phyloP scores from a whole-genome alignment of 2,329 filamentous ascomycete genomes.

The Sarocladiaceae sp. region DNA sequence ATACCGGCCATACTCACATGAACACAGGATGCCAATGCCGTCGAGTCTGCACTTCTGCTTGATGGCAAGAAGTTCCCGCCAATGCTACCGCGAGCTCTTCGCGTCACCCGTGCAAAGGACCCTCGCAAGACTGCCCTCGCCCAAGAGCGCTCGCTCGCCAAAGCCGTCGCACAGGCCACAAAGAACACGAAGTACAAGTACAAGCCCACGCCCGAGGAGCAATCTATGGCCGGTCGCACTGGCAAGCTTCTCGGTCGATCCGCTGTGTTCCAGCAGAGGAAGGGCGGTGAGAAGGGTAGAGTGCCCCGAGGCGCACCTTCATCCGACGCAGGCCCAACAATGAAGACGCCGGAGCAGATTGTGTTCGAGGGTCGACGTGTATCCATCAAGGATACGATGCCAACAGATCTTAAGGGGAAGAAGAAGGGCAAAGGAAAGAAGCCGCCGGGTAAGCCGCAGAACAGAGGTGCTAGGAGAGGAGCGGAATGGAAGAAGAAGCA shows the following conservation, averaged over 20 bases:
- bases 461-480: conserved; percentile 32
- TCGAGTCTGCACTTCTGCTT: conserved; percentile 83
- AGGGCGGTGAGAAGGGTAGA: not conserved
- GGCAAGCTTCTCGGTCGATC: conserved; percentile 67
- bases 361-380: conserved; percentile 80
- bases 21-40: conserved; percentile 68
- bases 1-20: too few relatives aligned
- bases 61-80: conserved; percentile 91
- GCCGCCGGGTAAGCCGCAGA: conserved; percentile 25
- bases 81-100: conserved; percentile 80
- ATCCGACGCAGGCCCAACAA: conserved; percentile 13
- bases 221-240: conserved; percentile 67
- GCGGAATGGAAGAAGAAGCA: conserved; percentile 40
- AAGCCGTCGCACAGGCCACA: conserved; percentile 29
- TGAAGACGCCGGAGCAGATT: conserved; percentile 60
- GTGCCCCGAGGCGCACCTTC: not conserved
- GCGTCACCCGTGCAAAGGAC: conserved; percentile 81
- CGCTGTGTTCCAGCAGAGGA: conserved; percentile 12
- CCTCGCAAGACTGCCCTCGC: conserved; percentile 52
- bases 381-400: conserved; percentile 57
- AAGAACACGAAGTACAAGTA: conserved; percentile 54
- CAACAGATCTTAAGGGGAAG: conserved; percentile 54
- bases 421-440: conserved; percentile 46
- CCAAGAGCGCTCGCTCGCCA: conserved; percentile 23
- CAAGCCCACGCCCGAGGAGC: conserved; percentile 63